Percentiles rank a stretch among this genome's conserved stretches.
Evolutionary conservation across 192 early-diverging fungal genomes (phyloP).

Genomic region (Thoreauomyces humboldtii): DNA sequence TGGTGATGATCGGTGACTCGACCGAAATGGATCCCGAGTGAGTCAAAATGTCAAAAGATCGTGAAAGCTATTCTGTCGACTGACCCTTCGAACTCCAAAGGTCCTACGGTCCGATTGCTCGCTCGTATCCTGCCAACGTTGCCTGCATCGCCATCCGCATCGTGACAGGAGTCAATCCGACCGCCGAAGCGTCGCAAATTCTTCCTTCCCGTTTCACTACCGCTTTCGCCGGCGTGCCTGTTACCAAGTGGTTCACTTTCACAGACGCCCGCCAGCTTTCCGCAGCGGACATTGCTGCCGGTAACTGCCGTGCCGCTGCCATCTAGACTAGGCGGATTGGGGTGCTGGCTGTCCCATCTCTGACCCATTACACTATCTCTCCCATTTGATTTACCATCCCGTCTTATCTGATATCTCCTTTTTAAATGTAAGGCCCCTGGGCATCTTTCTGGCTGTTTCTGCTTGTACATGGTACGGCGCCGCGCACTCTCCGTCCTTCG

Average conservation of each 20-base stretch:
- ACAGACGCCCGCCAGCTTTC: conserved; percentile 10
- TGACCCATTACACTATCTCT: too few relatives aligned
- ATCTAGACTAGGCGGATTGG: too few relatives aligned
- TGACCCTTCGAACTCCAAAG: too few relatives aligned
- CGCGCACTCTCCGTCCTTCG: too few relatives aligned
- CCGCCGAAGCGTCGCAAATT: conserved; percentile 8
- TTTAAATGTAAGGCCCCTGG: too few relatives aligned
- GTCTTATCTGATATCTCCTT: too few relatives aligned
- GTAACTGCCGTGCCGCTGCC: conserved; percentile 22
- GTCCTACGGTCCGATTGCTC: conserved; percentile 19
- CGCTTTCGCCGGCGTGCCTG: conserved; percentile 15
- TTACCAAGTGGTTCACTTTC: conserved; percentile 22
- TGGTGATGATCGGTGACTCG: conserved; percentile 30
- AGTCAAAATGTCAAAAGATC: too few relatives aligned
- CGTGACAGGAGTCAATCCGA: conserved; percentile 26
- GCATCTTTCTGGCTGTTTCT: too few relatives aligned
- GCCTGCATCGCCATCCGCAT: conserved; percentile 28
- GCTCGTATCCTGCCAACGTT: conserved; percentile 12
- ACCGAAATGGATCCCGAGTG: conserved; percentile 32
- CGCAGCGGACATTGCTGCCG: conserved; percentile 13
- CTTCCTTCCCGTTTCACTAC: conserved; percentile 8
- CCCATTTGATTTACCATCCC: too few relatives aligned
- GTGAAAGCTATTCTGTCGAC: too few relatives aligned
- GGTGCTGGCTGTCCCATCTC: too few relatives aligned
- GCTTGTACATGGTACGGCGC: too few relatives aligned